Evolutionary conservation across 2,329 filamentous ascomycete genomes (phyloP), one percentile per base, ranked within the genome.

Genomic region (Fusarium oligoseptatum): DNA sequence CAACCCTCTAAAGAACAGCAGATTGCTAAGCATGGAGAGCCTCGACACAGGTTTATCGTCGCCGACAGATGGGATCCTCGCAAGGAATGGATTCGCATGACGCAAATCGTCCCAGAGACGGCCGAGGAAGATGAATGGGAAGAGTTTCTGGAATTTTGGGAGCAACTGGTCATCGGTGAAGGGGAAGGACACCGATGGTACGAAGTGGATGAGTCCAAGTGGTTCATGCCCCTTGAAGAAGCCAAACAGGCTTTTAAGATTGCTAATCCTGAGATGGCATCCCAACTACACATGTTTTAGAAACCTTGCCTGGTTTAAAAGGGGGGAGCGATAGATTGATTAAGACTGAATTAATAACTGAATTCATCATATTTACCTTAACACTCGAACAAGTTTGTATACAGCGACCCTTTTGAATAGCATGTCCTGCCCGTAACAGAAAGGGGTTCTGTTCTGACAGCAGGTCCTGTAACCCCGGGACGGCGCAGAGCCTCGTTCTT

Each of bases 11-110:
- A 41, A n/a, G 34, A 41, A 27, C n/a, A 27, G 15, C 22, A 27
- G 14, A n/a, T 32, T 6, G 55, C 34, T 4, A n/a, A 58, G 55
- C 9, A n/a, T 14, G 58, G 61, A 1, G 37, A 62, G 5, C 45
- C 60, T 60, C 27, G 66, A 37, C 71, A 73, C 43, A 58, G 58
- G 4, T 71, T 73, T 6, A 12, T 22, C 2, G 43, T 73, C 3
- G 45, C 41, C 3, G 17, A 27, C 4, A 17, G 20, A 4, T 73
- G 64, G 63, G 71, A 73, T 8, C 70, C 71, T 55, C 62, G 67
- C 3, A 6, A 57, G 6, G 43, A 73, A 20, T 73, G 71, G 71
- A 50, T 67, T 4, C 58, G 48, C 22, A 24, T 39, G 17, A 60
- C 56, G 3, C 9, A 50, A 4, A 6, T 41, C 15, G 34, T 11